Conservation (phyloP, 2,329 filamentous ascomycete genomes). For the Hypocreales sp. region DNA sequence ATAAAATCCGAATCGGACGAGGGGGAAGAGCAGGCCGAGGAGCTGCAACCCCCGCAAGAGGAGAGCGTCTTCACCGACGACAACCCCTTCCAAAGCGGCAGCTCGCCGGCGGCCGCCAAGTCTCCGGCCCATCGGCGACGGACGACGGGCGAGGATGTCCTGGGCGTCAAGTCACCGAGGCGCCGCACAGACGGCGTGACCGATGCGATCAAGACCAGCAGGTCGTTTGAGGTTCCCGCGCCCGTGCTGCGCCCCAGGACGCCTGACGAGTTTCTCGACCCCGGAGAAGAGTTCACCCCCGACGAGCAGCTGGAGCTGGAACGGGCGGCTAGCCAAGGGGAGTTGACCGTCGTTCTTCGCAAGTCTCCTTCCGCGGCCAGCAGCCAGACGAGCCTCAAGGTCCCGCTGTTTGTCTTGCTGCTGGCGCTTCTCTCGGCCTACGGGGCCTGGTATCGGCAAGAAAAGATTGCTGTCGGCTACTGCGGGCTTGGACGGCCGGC, state of each 20-base stretch:
- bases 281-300: slow-evolving; percentile 86
- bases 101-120: slow-evolving; percentile 43
- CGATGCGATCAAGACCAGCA: slow-evolving; percentile 22
- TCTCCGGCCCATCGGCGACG: slow-evolving; percentile 33
- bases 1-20: slow-evolving; percentile 39
- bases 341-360: slow-evolving; percentile 27
- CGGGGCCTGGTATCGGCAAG: slow-evolving; percentile 74
- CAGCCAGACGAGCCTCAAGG: slow-evolving; percentile 35
- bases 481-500: slow-evolving; percentile 67
- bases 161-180: slow-evolving; percentile 26
- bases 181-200: slow-evolving; percentile 23
- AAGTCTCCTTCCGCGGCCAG: slow-evolving; percentile 19
- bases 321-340: slow-evolving; percentile 44
- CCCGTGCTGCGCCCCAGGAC: slow-evolving; percentile 18
- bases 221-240: slow-evolving; percentile 40
- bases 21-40: slow-evolving; percentile 14
- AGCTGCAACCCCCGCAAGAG: slow-evolving; percentile 16
- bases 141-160: slow-evolving; percentile 27
- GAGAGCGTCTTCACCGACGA: slow-evolving; percentile 65
- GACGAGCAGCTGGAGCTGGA: slow-evolving; percentile 73
- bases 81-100: slow-evolving; percentile 86
- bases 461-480: slow-evolving; percentile 92
- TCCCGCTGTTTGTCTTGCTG: slow-evolving; percentile 56
- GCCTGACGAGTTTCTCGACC: slow-evolving; percentile 33
- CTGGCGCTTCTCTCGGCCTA: slow-evolving; percentile 57